Base-by-base conservation (phyloP, 306 rosid species). In the Herpetospermum pedunculosum region DNA sequence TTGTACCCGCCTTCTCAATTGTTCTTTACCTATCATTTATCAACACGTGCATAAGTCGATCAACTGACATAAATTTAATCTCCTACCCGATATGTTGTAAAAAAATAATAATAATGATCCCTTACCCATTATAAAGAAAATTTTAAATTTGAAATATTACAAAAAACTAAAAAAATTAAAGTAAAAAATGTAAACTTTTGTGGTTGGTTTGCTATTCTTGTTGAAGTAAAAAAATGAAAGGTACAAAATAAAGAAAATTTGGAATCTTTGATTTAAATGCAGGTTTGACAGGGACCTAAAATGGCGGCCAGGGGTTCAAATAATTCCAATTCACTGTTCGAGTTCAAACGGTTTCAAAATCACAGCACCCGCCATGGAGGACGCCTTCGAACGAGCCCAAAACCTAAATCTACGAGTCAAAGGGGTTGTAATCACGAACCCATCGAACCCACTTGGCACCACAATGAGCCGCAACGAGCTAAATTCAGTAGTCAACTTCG, bases 271-370 rank as follows among this genome's bases (percentile, higher is more conserved):
- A 8, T 41, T 43, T 12, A 43, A 48, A 4, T 21, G 32, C 84
- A 91, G 98, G 77, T 91, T 91, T 70, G 96, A 93, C 37, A 85
- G 97, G 72, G 97, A 93, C 77, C 80, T 93, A 0, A 91, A 93
- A 64, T 93, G 98, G 98, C 75, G 96, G 0, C 86, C 97, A 0
- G 94, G 76, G 7, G 94, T 78, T 28, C 87, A 89, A 77, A 91
- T 93, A 25, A 86, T 93, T 48, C 96, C 97, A 62, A 85, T 93
- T 78, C 84, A 83, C 16, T 89, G 97, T 71, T 73, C 87, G 0
- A 93, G 97, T 75, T 78, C 88, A 25, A 86, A 91, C n/a, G 96
- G 86, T 7, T 93, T 89, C 75, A 73, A 74, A 87, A 93, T 93
- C 76, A 93, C 91, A 0, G 72, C 71, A 19, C 28, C 71, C 14